Percentiles rank a stretch among this genome's conserved stretches.
Conservation (phyloP, 164 flowering plant genomes). For the Stephania japonica region DNA sequence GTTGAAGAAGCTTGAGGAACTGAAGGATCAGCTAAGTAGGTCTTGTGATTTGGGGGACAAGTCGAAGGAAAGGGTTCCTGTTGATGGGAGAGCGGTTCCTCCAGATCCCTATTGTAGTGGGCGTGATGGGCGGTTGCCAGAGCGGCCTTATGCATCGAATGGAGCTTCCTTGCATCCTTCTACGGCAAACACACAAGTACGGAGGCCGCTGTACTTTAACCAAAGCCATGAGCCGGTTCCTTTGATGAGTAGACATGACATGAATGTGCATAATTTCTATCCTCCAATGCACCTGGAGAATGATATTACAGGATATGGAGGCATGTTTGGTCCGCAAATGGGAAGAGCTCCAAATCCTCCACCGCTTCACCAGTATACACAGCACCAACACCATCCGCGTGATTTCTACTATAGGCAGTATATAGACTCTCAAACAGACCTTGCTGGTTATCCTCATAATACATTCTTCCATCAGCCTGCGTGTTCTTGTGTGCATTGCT, state of each 20-base stretch:
- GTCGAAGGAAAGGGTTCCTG: slow-evolving; percentile 38
- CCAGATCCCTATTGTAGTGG: slow-evolving; percentile 29
- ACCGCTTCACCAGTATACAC: slow-evolving; percentile 23
- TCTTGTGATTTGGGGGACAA: slow-evolving; percentile 44
- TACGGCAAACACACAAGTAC: slow-evolving; percentile 26
- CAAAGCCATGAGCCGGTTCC: slow-evolving; percentile 26
- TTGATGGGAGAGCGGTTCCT: slow-evolving; percentile 31
- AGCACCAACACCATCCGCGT: slow-evolving; percentile 21
- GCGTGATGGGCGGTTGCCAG: slow-evolving; percentile 28
- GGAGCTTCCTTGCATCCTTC: slow-evolving; percentile 26
- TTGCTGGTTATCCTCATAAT: slow-evolving; percentile 28
- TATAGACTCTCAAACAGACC: slow-evolving; percentile 25
- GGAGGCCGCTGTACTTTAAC: slow-evolving; percentile 27
- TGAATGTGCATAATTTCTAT: slow-evolving; percentile 33
- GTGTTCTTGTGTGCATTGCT: slow-evolving; percentile 58
- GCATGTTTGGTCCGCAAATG: slow-evolving; percentile 32
- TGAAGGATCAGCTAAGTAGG: slow-evolving; percentile 52
- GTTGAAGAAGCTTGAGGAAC: slow-evolving; percentile 62
- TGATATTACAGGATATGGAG: slow-evolving; percentile 38
- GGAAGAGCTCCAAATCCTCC: slow-evolving; percentile 27
- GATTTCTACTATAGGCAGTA: slow-evolving; percentile 34
- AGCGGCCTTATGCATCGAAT: slow-evolving; percentile 23
- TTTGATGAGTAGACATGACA: slow-evolving; percentile 24
- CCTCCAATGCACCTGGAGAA: slow-evolving; percentile 30
- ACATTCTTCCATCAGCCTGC: slow-evolving; percentile 44